Percentiles rank a stretch among this genome's conserved stretches.
Evolutionary conservation across 768 basidiomycete genomes (phyloP).

Genomic region (Mycena galericulata): DNA sequence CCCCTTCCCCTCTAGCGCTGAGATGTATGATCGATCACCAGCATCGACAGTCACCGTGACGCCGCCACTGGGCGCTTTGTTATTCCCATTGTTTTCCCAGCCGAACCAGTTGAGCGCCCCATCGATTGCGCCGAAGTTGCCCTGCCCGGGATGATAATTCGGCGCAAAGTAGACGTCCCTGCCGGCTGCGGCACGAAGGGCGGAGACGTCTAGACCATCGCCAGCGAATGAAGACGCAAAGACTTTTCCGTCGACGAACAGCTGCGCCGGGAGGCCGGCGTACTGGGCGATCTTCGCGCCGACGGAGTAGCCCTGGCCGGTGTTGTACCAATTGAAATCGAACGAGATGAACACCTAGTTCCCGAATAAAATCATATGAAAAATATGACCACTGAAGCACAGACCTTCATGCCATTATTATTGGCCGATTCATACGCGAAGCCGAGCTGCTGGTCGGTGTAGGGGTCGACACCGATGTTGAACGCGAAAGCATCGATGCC

Average conservation of each 20-base stretch:
- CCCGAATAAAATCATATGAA: not conserved
- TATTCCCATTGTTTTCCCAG: slow-evolving; percentile 32
- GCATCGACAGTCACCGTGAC: slow-evolving; percentile 26
- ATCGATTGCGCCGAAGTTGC: slow-evolving; percentile 28
- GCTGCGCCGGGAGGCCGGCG: slow-evolving; percentile 52
- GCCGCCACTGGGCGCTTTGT: slow-evolving; percentile 25
- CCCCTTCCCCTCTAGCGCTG: slow-evolving; percentile 30
- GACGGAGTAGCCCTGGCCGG: slow-evolving; percentile 42
- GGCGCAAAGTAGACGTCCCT: slow-evolving; percentile 27
- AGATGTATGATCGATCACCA: slow-evolving; percentile 23
- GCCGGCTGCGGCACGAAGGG: slow-evolving; percentile 29
- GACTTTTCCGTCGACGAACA: slow-evolving; percentile 45
- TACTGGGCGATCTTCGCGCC: slow-evolving; percentile 51
- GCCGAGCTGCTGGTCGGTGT: too few species aligned
- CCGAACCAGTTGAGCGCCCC: slow-evolving; percentile 33
- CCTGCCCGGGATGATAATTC: slow-evolving; percentile 33
- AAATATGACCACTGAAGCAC: slow-evolving; percentile 45
- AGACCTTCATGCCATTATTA: slow-evolving; percentile 38
- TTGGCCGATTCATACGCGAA: slow-evolving; percentile 53
- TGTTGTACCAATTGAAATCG: slow-evolving; percentile 39
- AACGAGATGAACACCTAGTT: slow-evolving; percentile 21
- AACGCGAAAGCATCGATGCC: too few species aligned
- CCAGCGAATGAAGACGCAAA: slow-evolving; percentile 60
- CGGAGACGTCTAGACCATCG: slow-evolving; percentile 44
- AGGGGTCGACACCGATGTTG: too few species aligned